These are phyloP conservation scores for Sanghuangporus weigelae DNA, from an alignment of 1,284 basidiomycete species.

Conservation along the genomic window DNA sequence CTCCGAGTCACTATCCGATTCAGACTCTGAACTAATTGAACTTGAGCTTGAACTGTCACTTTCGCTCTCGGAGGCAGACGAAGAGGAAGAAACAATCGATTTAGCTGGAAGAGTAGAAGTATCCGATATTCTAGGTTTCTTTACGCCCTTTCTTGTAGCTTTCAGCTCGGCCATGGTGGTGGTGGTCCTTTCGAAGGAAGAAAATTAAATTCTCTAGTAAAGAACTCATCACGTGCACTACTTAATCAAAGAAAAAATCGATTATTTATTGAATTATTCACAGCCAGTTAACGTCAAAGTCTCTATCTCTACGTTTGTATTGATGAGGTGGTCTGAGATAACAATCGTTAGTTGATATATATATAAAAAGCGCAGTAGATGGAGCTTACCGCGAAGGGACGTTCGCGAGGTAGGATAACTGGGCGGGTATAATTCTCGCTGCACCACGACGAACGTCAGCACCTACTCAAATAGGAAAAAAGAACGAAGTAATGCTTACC, in stretches of 20 bases:
- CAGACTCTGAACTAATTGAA: slow-evolving; percentile 26
- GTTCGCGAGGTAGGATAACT: slow-evolving; percentile 19
- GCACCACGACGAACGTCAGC: slow-evolving; percentile 6
- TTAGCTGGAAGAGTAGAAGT: neutral
- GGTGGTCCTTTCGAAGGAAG: neutral
- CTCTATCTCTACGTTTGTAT: neutral
- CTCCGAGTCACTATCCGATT: slow-evolving; percentile 36
- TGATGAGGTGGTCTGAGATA: neutral
- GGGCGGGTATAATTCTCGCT: slow-evolving; percentile 23
- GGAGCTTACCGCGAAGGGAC: slow-evolving; percentile 4
- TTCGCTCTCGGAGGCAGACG: slow-evolving; percentile 16
- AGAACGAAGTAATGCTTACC: slow-evolving; percentile 32
- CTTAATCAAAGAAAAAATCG: neutral
- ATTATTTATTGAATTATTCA: neutral
- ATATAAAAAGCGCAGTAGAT: neutral
- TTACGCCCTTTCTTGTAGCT: neutral
- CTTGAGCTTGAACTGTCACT: neutral
- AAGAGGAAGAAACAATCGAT: neutral
- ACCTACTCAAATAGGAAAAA: slow-evolving; percentile 1
- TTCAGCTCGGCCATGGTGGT: neutral
- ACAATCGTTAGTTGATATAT: neutral
- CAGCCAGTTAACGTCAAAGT: neutral
- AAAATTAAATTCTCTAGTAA: too few species aligned
- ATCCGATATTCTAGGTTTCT: neutral
- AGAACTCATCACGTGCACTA: neutral